Evolutionary conservation across 805 yeast genomes (phyloP).

Genomic region (Candida sphagnicola): DNA sequence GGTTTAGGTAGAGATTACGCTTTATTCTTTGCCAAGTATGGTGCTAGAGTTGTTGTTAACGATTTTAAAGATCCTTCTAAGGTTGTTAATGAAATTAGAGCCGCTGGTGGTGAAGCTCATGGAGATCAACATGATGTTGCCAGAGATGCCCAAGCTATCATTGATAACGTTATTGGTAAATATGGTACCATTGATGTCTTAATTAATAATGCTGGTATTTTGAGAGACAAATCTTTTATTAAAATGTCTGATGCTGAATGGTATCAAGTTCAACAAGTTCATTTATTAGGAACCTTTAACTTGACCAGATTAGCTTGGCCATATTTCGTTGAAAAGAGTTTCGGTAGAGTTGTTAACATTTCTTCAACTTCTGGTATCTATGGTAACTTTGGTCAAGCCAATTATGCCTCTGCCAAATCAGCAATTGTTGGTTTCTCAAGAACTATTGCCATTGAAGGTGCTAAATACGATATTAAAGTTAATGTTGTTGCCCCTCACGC

Average conservation of each 20-base stretch:
- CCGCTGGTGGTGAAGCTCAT: slow-evolving; percentile 75
- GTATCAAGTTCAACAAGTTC: slow-evolving; percentile 77
- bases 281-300: slow-evolving; percentile 74
- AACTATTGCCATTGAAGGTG: slow-evolving; percentile 90
- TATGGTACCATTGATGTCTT: slow-evolving; percentile 85
- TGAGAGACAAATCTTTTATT: slow-evolving; percentile 82
- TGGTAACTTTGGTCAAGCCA: slow-evolving; percentile 97
- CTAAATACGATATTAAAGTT: slow-evolving; percentile 66
- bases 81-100: slow-evolving; percentile 71
- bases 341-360: slow-evolving; percentile 82
- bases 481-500: slow-evolving; percentile 96
- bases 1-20: slow-evolving; percentile 95
- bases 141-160: slow-evolving; percentile 65
- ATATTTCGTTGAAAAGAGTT: slow-evolving; percentile 67
- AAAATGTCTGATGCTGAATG: slow-evolving; percentile 85
- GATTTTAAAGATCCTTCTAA: slow-evolving; percentile 74
- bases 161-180: slow-evolving; percentile 68
- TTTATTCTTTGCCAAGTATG: slow-evolving; percentile 75
- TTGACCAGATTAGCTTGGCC: slow-evolving; percentile 94
- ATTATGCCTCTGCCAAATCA: slow-evolving; percentile 90
- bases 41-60: slow-evolving; percentile 93
- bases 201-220: slow-evolving; percentile 91
- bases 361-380: slow-evolving; percentile 96
- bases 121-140: slow-evolving; percentile 83
- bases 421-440: slow-evolving; percentile 82